Conservation (phyloP, 768 basidiomycete genomes). For the Exsudoporus frostii region DNA sequence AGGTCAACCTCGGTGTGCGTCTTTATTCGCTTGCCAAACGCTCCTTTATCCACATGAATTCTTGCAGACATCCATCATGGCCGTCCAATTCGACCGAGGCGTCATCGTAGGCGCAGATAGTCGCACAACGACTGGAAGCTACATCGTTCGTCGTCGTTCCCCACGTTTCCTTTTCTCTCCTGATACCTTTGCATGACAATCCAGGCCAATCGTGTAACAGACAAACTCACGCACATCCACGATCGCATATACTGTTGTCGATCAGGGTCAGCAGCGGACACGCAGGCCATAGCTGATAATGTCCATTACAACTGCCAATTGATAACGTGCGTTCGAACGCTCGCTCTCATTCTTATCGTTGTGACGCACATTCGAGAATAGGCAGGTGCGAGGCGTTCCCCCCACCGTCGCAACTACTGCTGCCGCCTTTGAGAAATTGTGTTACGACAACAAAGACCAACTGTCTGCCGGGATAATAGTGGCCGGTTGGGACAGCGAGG, state of each 20-base stretch:
- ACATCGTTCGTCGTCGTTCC: conserved; percentile 65
- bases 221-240: conserved; percentile 95
- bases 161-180: not conserved
- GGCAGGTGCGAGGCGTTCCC: conserved; percentile 56
- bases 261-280: conserved; percentile 96
- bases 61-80: conserved; percentile 97
- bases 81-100: conserved; percentile 92
- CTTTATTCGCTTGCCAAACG: not conserved
- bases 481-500: conserved; percentile 93
- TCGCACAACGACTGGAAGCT: conserved; percentile 94
- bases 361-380: conserved; percentile 20
- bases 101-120: conserved; percentile 97
- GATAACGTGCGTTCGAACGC: conserved; percentile 49
- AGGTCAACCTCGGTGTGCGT: conserved; percentile 95
- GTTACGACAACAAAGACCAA: conserved; percentile 91
- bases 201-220: conserved; percentile 96
- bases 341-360: not conserved
- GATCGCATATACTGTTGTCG: conserved; percentile 99
- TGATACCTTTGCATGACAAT: not conserved
- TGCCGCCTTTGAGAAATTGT: conserved; percentile 77
- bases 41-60: not conserved
- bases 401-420: conserved; percentile 84
- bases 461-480: conserved; percentile 95
- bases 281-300: conserved; percentile 91
- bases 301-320: conserved; percentile 83